Evolutionary conservation across 768 basidiomycete species (phyloP).

Genomic region (Collybia nuda): DNA sequence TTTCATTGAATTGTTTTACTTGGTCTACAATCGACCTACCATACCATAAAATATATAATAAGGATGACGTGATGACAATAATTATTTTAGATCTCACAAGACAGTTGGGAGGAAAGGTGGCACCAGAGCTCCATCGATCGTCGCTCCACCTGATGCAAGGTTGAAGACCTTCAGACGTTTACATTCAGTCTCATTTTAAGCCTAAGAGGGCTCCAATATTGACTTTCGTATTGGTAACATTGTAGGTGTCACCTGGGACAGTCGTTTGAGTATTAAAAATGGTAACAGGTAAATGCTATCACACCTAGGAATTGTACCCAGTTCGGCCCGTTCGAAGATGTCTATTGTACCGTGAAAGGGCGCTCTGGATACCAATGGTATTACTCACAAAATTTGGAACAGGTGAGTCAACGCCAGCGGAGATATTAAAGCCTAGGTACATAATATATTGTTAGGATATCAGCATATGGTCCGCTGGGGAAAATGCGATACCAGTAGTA

Average conservation of each 20-base stretch:
- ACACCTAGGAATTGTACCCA: constrained; percentile 58
- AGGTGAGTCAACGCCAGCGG: constrained; percentile 51
- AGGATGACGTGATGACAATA: no score
- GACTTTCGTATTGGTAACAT: constrained; percentile 53
- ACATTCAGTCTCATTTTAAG: background rate
- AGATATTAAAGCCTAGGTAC: constrained; percentile 52
- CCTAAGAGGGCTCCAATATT: background rate
- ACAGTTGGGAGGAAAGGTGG: constrained; percentile 47
- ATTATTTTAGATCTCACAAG: constrained; percentile 30
- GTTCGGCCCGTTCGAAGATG: constrained; percentile 61
- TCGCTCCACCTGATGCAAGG: constrained; percentile 59
- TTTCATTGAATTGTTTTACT: constrained; percentile 49
- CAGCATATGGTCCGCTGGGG: no score
- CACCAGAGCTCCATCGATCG: constrained; percentile 54
- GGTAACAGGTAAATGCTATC: background rate
- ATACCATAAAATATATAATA: background rate
- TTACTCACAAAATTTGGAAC: constrained; percentile 48
- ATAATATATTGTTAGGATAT: background rate
- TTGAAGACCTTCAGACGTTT: constrained; percentile 35
- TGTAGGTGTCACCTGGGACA: constrained; percentile 46
- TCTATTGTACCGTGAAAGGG: constrained; percentile 26
- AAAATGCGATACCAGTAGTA: constrained; percentile 32
- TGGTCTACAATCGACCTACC: constrained; percentile 56
- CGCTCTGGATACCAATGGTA: no score
- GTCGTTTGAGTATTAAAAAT: background rate